These are phyloP conservation scores for Stygiomarasmius scandens DNA, from an alignment of 1,284 basidiomycete genomes.

Conservation along the genomic window DNA sequence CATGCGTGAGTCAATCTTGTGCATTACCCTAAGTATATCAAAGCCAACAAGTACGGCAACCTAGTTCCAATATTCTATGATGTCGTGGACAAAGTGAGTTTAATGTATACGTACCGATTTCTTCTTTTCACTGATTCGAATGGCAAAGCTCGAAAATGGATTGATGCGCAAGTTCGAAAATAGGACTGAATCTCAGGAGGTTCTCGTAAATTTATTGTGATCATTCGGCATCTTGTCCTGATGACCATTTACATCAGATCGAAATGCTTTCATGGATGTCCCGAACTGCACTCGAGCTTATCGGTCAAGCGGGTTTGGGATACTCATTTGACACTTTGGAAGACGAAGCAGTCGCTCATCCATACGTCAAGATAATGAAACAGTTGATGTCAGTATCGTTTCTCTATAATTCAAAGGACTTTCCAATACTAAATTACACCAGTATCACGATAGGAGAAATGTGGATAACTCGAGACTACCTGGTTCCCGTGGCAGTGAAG, in stretches of 20 bases:
- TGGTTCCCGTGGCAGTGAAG: conserved; percentile 35
- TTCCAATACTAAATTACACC: not conserved
- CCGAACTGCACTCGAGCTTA: conserved; percentile 25
- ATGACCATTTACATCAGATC: not conserved
- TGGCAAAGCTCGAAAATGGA: not conserved
- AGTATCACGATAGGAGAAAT: conserved; percentile 13
- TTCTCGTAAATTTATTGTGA: not conserved
- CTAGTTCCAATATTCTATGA: conserved; percentile 14
- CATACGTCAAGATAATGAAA: conserved; percentile 33
- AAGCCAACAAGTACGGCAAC: too few relatives aligned
- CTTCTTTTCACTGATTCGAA: not conserved
- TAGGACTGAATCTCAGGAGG: not conserved
- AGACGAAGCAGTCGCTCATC: conserved; percentile 25
- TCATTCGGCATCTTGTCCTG: not conserved
- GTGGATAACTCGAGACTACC: conserved; percentile 20
- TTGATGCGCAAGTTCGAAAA: not conserved
- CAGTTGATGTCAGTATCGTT: conserved; percentile 22
- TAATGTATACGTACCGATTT: not conserved
- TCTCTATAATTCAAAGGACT: not conserved
- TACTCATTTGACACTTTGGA: conserved; percentile 41
- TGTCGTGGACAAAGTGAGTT: conserved; percentile 10
- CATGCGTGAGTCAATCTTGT: not conserved
- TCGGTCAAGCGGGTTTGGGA: conserved; percentile 36
- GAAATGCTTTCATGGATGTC: conserved; percentile 19
- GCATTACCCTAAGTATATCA: not conserved